Evolutionary conservation across 2,329 filamentous ascomycete genomes (phyloP), one percentile per base, ranked within the genome.

Genomic region (Cladosporium sphaerospermum): DNA sequence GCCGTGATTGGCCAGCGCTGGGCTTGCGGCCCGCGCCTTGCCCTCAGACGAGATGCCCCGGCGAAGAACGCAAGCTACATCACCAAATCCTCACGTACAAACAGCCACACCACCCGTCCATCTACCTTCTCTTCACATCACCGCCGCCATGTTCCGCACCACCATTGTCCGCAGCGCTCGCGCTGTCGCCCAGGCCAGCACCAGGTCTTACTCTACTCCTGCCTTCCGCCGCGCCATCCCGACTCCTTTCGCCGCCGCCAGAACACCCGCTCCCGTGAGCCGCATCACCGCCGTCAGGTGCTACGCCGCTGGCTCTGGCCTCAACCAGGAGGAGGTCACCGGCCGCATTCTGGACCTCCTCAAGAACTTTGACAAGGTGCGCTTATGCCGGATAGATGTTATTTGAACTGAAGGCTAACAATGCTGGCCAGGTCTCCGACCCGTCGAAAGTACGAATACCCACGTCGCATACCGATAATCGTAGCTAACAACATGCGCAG

Each of bases 361-460:
- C 74, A 86, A 90, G 77, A 92, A 91, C 73, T 99, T 97, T 72
- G 93, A 99, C 78, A 99, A 99, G 87, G 88, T 91, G 72, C 63
- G 78, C 72, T 36, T 32, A 16, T 5, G 41, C 34, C 13, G 37
- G 19, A 60, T 56, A 48, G 5, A 45, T 41, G 49, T 19, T 34
- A 16, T 28, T 34, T 37, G 40, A 36, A 36, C 46, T 23, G 34
- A 18, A 32, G 39, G 36, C 57, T 66, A 64, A 62, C 54, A 52
- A 14, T 57, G 32, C 16, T 46, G 56, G 46, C 45, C 69, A 89
- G 85, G 86, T 89, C 64, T 73, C 73, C 59, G 79, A 82, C 62
- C 68, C 73, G 59, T 75, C 78, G 50, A 82, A 81, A 77, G 79
- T 81, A 79, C 55, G 47, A 41, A 33, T 19, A 36, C 33, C 34